Percentiles rank a stretch among this genome's conserved stretches.
phyloP scores from a whole-genome alignment of 768 basidiomycete genomes.

The Tulasnella sp. region DNA sequence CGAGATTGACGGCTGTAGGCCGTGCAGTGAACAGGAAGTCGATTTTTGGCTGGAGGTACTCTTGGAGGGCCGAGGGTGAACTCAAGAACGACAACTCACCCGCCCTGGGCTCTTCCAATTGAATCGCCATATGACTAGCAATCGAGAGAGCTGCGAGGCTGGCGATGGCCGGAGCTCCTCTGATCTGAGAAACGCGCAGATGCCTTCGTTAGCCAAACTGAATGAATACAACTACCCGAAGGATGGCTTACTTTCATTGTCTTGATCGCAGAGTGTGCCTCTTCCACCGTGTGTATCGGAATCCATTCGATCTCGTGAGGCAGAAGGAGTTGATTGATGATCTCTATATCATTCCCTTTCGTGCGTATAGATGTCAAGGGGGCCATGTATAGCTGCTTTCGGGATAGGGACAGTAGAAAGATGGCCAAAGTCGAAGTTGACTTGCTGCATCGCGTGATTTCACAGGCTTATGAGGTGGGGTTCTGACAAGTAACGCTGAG shows the following conservation, averaged over 20 bases:
- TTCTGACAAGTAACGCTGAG: too few relatives aligned
- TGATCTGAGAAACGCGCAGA: slow-evolving; percentile 37
- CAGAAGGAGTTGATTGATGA: slow-evolving; percentile 81
- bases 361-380: slow-evolving; percentile 34
- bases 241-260: slow-evolving; percentile 65
- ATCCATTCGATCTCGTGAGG: slow-evolving; percentile 62
- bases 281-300: slow-evolving; percentile 56
- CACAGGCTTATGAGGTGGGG: too few relatives aligned
- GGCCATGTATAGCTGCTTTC: neutral
- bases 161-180: slow-evolving; percentile 92
- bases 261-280: slow-evolving; percentile 90
- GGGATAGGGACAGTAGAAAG: neutral
- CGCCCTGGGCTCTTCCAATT: slow-evolving; percentile 34
- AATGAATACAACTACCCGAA: neutral
- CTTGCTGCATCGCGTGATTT: too few relatives aligned
- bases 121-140: slow-evolving; percentile 48
- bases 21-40: slow-evolving; percentile 72
- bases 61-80: slow-evolving; percentile 40
- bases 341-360: slow-evolving; percentile 52
- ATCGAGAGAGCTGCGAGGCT: slow-evolving; percentile 79
- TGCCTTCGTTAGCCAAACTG: neutral
- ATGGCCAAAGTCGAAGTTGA: neutral
- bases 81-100: slow-evolving; percentile 34
- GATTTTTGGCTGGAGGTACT: slow-evolving; percentile 47
- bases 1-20: slow-evolving; percentile 95